Evolutionary conservation across 2,329 filamentous ascomycete genomes (phyloP).

Genomic region (Paraphaeosphaeria minitans): DNA sequence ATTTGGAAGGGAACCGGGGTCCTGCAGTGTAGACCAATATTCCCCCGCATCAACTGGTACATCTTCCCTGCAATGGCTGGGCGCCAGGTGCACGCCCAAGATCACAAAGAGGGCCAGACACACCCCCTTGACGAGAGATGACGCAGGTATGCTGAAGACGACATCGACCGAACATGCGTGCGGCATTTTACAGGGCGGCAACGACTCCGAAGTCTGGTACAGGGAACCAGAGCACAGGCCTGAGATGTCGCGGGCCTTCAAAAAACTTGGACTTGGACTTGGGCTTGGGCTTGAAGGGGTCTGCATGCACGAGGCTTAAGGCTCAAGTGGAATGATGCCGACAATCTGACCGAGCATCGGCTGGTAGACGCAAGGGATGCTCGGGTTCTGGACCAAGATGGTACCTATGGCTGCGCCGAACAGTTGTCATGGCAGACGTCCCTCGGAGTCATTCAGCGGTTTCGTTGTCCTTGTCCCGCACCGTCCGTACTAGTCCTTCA

Average conservation of each 20-base stretch:
- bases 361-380: not conserved
- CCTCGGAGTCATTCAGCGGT: not conserved
- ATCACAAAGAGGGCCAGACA: not conserved
- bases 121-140: not conserved
- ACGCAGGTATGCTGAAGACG: not conserved
- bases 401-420: not conserved
- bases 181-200: not conserved
- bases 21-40: constrained; percentile 10
- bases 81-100: constrained; percentile 5
- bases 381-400: not conserved
- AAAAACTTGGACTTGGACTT: not conserved
- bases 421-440: not conserved
- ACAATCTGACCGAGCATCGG: constrained; percentile 3
- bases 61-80: constrained; percentile 4
- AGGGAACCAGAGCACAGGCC: constrained; percentile 2
- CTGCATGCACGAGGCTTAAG: not conserved
- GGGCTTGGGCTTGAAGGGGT: not conserved
- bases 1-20: not conserved
- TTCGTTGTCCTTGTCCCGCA: not conserved
- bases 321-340: constrained; percentile 10
- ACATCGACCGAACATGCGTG: not conserved
- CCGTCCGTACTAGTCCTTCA: not conserved
- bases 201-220: not conserved
- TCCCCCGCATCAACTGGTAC: constrained; percentile 15
- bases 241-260: not conserved